Base-by-base conservation (phyloP, 768 basidiomycete species). In the Cystoderma amianthinum region DNA sequence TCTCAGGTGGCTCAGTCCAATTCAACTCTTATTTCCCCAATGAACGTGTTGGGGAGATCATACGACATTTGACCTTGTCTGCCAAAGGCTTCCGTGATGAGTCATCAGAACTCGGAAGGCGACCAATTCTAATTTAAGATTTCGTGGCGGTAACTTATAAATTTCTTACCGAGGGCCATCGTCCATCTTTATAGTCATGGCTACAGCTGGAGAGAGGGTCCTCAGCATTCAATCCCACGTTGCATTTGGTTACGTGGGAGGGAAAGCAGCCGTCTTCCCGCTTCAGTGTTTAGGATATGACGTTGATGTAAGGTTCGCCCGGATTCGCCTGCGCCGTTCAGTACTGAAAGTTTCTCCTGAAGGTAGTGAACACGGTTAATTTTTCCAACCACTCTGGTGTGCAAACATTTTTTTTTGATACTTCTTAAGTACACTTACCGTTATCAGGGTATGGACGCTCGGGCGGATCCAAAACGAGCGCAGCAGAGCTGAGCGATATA, bases 191-290 rank as follows among this genome's bases (percentile, higher is more conserved):
- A n/a, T n/a, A n/a, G n/a, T n/a, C n/a, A n/a, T n/a, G n/a, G n/a
- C n/a, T n/a, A n/a, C n/a, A n/a, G n/a, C n/a, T n/a, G n/a, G n/a
- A n/a, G 74, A 74, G 38, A 71, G 93, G 18, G 75, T 98, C 6
- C 69, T 97, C 32, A 92, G 89, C 51, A 78, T 97, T 38, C 95
- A 98, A 53, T 91, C 87, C 2, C 95, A 97, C 53, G 95, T 97
- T 44, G 79, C 85, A 7, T 90, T 82, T 49, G 95, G 95, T 36
- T 97, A 95, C 54, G 95, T 94, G 5, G 95, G 94, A 44, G 82
- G 82, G 19, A 87, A 86, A 57, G 84, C 83, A 6, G 83, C 85
- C 0, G 74, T 80, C 4, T 86, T 85, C 51, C 82, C 84, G 1
- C 78, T 79, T 48, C 95, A 78, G 70, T 89, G 72, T 46, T 76